Base-by-base conservation (phyloP, 345 rosid species). In the Trapa bicornis region DNA sequence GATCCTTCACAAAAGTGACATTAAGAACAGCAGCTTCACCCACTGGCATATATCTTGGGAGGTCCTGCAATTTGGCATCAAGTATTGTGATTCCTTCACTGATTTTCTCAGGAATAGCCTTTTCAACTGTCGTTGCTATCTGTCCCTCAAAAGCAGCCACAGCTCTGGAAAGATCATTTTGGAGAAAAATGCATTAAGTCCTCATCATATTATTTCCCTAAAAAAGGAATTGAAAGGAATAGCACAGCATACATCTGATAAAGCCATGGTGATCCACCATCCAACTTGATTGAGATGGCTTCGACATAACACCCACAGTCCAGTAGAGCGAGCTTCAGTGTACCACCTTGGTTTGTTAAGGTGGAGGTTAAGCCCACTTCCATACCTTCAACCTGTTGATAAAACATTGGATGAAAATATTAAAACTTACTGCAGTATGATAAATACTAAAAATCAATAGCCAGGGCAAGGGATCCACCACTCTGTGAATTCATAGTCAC, bases 181-280 rank as follows among this genome's bases (percentile, higher is more conserved):
- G 52, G 36, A 63, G 56, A 62, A 6, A 1, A 42, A 41, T 37
- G 3, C 8, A n/a, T 1, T 47, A 63, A 12, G 41, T 9, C 33
- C 1, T 8, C 22, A 32, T 3, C 7, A 33, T 37, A 13, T 37
- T 17, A 54, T 39, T 12, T 2, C 13, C 43, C 17, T 39, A 53
- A 67, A 32, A 52, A 54, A 54, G 12, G 33, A 45, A 64, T 63
- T 63, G 17, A 22, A 70, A 47, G 41, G 35, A 57, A 35, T 29
- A 65, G 3, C 63, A 69, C 16, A 61, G 61, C 82, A 38, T 82
- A 90, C 96, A 80, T 80, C 83, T 86, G 87, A 78, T 88, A 91
- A 33, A 91, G 88, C 97, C 96, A 88, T 68, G 95, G 86, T 37
- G 92, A 85, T 73, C 97, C 92, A 17, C 97, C 97, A 56, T 85